A percentile compares a stretch with the other conserved stretches of the same genome.
Conservation (phyloP, 2,329 filamentous ascomycete genomes). For the Didymella lethalis region DNA sequence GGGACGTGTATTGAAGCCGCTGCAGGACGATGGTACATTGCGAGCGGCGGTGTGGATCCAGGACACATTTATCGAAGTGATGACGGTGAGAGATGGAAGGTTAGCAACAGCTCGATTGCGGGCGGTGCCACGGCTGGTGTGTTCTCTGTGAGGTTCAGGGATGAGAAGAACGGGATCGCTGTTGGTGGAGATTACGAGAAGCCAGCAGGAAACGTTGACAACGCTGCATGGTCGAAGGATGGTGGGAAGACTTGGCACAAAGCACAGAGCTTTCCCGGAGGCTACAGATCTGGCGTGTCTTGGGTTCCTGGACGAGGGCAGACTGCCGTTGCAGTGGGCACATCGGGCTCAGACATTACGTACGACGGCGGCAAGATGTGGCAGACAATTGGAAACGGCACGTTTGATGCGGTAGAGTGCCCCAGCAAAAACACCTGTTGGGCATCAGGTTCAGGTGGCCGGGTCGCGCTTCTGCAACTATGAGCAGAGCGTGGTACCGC, state of each 20-base stretch:
- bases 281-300: slow-evolving; percentile 38
- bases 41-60: slow-evolving; percentile 36
- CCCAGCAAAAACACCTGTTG: slow-evolving; percentile 30
- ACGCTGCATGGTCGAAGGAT: slow-evolving; percentile 38
- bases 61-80: slow-evolving; percentile 35
- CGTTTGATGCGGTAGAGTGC: slow-evolving; percentile 42
- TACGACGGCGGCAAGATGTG: slow-evolving; percentile 40
- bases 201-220: slow-evolving; percentile 28
- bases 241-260: slow-evolving; percentile 34
- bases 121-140: slow-evolving; percentile 41
- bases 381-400: slow-evolving; percentile 35
- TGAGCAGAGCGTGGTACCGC: too few relatives aligned
- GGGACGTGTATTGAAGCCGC: slow-evolving; percentile 40
- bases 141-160: slow-evolving; percentile 39
- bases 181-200: slow-evolving; percentile 40
- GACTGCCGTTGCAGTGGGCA: slow-evolving; percentile 38
- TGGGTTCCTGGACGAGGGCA: slow-evolving; percentile 32
- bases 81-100: slow-evolving; percentile 30
- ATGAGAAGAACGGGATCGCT: slow-evolving; percentile 34
- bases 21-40: slow-evolving; percentile 41
- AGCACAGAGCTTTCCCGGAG: slow-evolving; percentile 34
- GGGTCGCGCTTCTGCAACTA: slow-evolving; percentile 29
- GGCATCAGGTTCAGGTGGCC: slow-evolving; percentile 37
- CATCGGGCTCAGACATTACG: slow-evolving; percentile 40
- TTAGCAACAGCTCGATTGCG: slow-evolving; percentile 30